Evolutionary conservation across 1,284 basidiomycete species (phyloP).

Genomic region (Fomitopsis pinicola): DNA sequence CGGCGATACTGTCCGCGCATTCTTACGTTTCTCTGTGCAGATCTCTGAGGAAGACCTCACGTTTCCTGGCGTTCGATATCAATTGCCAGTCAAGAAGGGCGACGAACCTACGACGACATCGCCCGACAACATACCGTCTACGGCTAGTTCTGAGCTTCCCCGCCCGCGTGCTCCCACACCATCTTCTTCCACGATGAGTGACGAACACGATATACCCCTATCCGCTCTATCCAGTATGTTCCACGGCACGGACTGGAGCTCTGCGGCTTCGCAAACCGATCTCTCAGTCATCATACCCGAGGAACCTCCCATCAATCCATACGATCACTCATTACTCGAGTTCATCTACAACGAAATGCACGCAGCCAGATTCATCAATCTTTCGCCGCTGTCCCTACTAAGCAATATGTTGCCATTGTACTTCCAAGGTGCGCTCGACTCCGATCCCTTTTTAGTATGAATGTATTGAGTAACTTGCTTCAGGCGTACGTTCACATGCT

Average conservation of each 20-base stretch:
- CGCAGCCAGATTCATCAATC: conserved; percentile 59
- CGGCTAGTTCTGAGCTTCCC: conserved; percentile 1
- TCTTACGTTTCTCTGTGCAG: conserved; percentile 26
- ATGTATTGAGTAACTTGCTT: neutral
- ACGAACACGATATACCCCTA: neutral
- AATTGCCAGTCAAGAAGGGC: conserved; percentile 1
- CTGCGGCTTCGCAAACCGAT: neutral
- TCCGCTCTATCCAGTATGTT: neutral
- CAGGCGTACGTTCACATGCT: conserved; percentile 61
- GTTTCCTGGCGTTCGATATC: conserved; percentile 46
- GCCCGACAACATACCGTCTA: conserved; percentile 5
- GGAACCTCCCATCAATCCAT: conserved; percentile 41
- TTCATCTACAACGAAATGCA: conserved; percentile 67
- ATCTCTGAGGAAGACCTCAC: conserved; percentile 68
- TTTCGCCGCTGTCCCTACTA: conserved; percentile 55
- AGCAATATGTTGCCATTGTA: conserved; percentile 51
- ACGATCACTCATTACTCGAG: conserved; percentile 63
- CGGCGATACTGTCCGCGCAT: neutral
- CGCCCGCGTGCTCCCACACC: conserved; percentile 7
- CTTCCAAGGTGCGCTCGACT: conserved; percentile 46
- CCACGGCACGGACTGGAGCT: neutral
- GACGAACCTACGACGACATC: neutral
- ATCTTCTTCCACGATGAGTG: conserved; percentile 7
- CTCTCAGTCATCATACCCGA: neutral
- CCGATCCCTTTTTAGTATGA: neutral